Base-by-base conservation (phyloP, 2,329 filamentous ascomycete species). In the Fusarium tricinctum region DNA sequence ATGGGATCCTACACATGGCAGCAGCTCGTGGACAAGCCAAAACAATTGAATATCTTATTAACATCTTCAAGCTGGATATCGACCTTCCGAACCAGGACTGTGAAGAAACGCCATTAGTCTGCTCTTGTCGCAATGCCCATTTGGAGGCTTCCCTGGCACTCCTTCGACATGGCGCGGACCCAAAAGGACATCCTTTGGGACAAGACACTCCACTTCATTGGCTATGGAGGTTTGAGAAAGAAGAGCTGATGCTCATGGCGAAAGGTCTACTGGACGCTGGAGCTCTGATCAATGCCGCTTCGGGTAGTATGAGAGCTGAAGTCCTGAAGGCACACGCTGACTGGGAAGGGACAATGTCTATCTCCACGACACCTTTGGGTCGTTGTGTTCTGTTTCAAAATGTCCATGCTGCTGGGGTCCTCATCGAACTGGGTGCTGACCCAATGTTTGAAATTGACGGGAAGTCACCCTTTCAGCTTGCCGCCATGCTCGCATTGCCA, bases 291-390 rank as follows among this genome's bases (percentile, higher is more conserved):
- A 28, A 53, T 26, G 50, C 50, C 2, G 3, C 50, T 1, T 53
- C 50, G 1, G 50, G 50, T 0, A 28, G 40, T 3, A 53, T 53
- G 50, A 46, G 50, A 26, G 50, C 50, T 0, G 50, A 53, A 5
- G 50, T 53, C 2, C 50, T 53, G 2, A 46, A 53, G 5, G 50
- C 50, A 20, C 6, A 53, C 4, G 50, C 39, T 1, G 50, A 53
- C 6, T 53, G 50, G 50, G 50, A 53, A 39, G 40, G 40, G 5
- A 53, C 28, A 4, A 53, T 53, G 50, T 53, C 50, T 5, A 33
- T 53, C 6, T 23, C 30, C 1, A 53, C 50, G 1, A 46, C 50
- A 4, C 50, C 50, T 13, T 0, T 53, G 0, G 50, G 40, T 0
- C 1, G 50, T 17, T 46, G 50, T 12, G 50, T 53, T 26, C 20